Evolutionary conservation across 2,329 filamentous ascomycete species (phyloP), one percentile per base, ranked within the genome.

Genomic region (Coniochaeta sp.): DNA sequence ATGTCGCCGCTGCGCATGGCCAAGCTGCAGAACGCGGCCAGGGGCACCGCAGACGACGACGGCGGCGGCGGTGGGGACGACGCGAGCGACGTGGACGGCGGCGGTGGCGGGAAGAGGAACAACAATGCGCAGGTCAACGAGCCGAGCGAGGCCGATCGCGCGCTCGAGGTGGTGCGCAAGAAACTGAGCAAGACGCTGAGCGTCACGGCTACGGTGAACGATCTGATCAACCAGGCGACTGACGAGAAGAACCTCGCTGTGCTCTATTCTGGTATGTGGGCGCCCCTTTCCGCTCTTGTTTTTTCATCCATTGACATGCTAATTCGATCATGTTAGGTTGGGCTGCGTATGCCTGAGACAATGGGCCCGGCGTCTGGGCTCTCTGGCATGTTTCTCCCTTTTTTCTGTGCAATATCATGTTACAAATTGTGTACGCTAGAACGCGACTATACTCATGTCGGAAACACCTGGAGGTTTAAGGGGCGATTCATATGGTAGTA

Each of bases 101-200:
- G 72, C 1, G 70, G 64, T 9, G 65, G 74, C 17, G 75, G 78
- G 61, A 65, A 69, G 59, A 78, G 76, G 66, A 71, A 69, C 59
- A 78, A 76, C 66, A 71, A 76, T 26, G 75, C 38, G 16, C 38
- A 40, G 38, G 38, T 80, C 47, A 86, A 86, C 62, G 82, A 86
- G 71, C 81, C 74, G 1, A 83, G 81, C 28, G 96, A 99, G 74
- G 96, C 95, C 2, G 93, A 96, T 64, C 82, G 96, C 60, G 95
- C 96, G 1, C 79, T 99, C 60, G 91, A 92, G 60, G 89, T 98
- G 24, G 95, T 99, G 60, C 87, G 90, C 71, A 98, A 97, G 83
- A 99, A 99, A 77, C 75, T 99, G 66, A 90, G 89, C 64, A 96
- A 96, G 80, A 93, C 90, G 2, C 74, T 99, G 71, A 99, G 93